Conservation (phyloP, 2,329 filamentous ascomycete genomes). For the Daldinia sp. region DNA sequence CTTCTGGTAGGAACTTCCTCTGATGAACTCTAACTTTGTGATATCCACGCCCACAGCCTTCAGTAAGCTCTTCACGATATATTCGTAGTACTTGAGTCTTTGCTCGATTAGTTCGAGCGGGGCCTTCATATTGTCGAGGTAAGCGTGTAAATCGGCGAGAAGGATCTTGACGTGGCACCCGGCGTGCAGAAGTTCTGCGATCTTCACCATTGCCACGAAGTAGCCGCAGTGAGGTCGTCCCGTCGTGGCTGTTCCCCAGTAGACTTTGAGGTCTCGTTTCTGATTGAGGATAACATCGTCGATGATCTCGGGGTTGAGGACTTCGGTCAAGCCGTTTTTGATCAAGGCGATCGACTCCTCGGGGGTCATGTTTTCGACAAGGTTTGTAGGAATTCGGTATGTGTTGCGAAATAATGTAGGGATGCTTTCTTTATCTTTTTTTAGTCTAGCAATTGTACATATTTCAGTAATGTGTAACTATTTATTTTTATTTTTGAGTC, state of each 20-base stretch:
- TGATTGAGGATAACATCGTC: constrained; percentile 74
- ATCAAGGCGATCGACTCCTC: constrained; percentile 80
- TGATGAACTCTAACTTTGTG: constrained; percentile 83
- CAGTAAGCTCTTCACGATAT: constrained; percentile 79
- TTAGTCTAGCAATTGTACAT: constrained; percentile 1
- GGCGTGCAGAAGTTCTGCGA: constrained; percentile 86
- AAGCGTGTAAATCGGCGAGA: constrained; percentile 80
- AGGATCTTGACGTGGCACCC: constrained; percentile 86
- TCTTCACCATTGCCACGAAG: constrained; percentile 88
- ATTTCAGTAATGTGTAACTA: constrained; percentile 24
- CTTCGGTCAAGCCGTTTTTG: constrained; percentile 82
- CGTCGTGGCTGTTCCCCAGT: constrained; percentile 84
- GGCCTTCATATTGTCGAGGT: constrained; percentile 86
- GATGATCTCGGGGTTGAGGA: constrained; percentile 87
- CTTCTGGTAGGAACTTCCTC: constrained; percentile 86
- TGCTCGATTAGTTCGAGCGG: constrained; percentile 87
- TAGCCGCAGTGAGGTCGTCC: constrained; percentile 85
- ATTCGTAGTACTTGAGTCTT: constrained; percentile 86
- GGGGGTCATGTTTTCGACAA: constrained; percentile 53
- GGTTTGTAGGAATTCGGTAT: constrained; percentile 2
- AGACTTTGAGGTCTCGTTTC: constrained; percentile 79
- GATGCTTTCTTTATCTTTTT: constrained; percentile 6
- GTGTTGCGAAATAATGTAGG: not conserved
- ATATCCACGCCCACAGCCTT: constrained; percentile 82
- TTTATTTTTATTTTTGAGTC: constrained; percentile 35